Evolutionary conservation across 1,284 basidiomycete species (phyloP), one percentile per base, ranked within the genome.

Genomic region (Trichosporon sp.): DNA sequence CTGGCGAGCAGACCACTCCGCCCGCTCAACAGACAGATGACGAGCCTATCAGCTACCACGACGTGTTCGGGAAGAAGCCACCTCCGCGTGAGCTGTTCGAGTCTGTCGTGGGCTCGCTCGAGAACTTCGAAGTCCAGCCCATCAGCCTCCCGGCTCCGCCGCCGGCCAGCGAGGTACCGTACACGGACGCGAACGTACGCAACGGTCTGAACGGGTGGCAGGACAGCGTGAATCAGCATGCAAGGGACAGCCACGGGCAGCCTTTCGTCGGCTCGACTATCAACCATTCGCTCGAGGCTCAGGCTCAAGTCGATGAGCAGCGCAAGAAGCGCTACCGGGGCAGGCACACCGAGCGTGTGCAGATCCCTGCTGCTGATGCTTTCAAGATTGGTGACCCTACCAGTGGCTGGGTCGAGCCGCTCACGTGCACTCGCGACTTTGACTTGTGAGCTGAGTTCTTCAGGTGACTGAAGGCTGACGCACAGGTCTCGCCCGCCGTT

Each of bases 401-500:
- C 0, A 34, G 13, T 2, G 63, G 53, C 1, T 80, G 78, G 78
- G 62, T 67, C 0, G 80, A 81, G 65, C 77, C 78, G 3, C 65
- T 64, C 0, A 77, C 78, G 4, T 73, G 69, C 34, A 56, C 34
- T 2, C 67, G 71, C 2, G 65, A 70, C n/a, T 73, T 67, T 42
- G 69, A 74, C 47, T 11, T 70, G 80, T 80, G 56, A 68, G 78
- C 72, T 6, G 2, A 3, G 12, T 2, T 7, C 5, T 18, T 15
- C n/a, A 11, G 34, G 6, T 11, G 23, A n/a, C n/a, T n/a, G 3
- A 6, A 5, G n/a, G 60, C 68, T 72, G 60, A 73, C 67, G 2
- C n/a, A 2, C 58, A 76, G 76, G 12, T 66, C 74, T 11, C 69
- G 69, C 11, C 75, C 78, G 2, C 80, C 80, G 1, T 81, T 80